Base-by-base conservation (phyloP, 139 green algal species). In the Nannochloris sp. region DNA sequence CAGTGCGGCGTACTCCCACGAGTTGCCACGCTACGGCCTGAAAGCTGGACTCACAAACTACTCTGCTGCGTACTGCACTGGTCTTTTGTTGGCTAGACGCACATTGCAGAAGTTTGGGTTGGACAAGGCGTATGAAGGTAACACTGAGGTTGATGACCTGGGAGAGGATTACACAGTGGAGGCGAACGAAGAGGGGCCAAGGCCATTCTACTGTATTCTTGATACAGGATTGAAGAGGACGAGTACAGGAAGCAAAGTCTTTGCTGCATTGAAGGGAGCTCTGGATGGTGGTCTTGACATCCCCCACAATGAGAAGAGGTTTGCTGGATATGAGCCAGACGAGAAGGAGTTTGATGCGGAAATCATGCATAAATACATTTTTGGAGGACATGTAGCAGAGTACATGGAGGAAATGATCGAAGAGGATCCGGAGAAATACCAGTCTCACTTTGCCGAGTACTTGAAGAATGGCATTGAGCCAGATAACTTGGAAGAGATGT, bases 91-190 rank as follows among this genome's bases (percentile, higher is more conserved):
- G 40, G 92, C 93, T 3, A 87, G 93, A 71, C 86, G 93, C 57
- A 68, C 91, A 60, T 83, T 99, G 34, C 82, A 85, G 61, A 97
- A 97, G 90, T 88, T 94, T 61, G 83, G 83, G 25, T 75, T 99
- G 61, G 93, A 80, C 64, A 81, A 93, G 36, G 78, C 79, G 21
- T 98, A 98, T 78, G 75, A 86, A 64, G 81, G 81, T 60, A 77
- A 81, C 62, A 72, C 72, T 14, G 46, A 53, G 18, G 8, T 11
- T 40, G 72, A 68, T 37, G 70, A 70, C 37, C 61, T 67, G n/a
- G 90, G 92, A 49, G 93, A 96, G 78, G 88, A 97, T 81, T 99
- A 88, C 88, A 95, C 89, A 60, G 93, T 99, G 19, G 93, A 98
- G 67, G 76, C 78, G 16, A 78, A 31, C 0, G 93, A 97, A 12